Evolutionary conservation across 2,329 filamentous ascomycete species (phyloP).

Genomic region (Drechslerella stenobrocha): DNA sequence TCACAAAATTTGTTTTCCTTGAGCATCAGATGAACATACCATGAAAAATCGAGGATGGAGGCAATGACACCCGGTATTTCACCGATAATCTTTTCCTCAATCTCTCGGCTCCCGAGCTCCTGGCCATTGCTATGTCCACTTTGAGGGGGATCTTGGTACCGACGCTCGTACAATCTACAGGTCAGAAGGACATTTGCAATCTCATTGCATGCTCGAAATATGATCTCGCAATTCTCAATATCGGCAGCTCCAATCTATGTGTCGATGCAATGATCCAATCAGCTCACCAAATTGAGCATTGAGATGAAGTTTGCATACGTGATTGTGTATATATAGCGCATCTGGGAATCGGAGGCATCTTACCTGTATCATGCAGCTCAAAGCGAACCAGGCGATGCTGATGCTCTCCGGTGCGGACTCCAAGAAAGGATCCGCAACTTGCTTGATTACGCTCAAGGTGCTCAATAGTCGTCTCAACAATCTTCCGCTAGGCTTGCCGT

Average conservation of each 20-base stretch:
- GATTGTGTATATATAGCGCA: background rate
- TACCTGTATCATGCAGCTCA: conserved; percentile 34
- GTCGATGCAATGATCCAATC: background rate
- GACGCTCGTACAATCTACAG: conserved; percentile 36
- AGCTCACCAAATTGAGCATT: background rate
- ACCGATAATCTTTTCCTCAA: conserved; percentile 35
- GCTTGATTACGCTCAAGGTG: conserved; percentile 29
- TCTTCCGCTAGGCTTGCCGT: conserved; percentile 19
- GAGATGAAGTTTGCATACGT: background rate
- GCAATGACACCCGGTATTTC: conserved; percentile 36
- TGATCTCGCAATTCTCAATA: conserved; percentile 42
- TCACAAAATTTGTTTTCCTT: conserved; percentile 40
- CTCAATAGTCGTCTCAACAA: conserved; percentile 17
- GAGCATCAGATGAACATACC: conserved; percentile 32
- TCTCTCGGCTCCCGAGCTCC: conserved; percentile 33
- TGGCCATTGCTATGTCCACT: background rate
- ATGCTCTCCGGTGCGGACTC: conserved; percentile 34
- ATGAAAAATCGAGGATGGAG: conserved; percentile 40
- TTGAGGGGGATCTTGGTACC: conserved; percentile 25
- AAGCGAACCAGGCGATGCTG: conserved; percentile 45
- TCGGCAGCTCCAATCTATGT: conserved; percentile 30
- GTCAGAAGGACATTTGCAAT: conserved; percentile 31
- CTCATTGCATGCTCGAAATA: conserved; percentile 38
- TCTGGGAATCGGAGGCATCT: background rate
- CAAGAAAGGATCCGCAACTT: conserved; percentile 37